Evolutionary conservation across 768 basidiomycete genomes (phyloP).

Genomic region (Rhizopogon roseolus): DNA sequence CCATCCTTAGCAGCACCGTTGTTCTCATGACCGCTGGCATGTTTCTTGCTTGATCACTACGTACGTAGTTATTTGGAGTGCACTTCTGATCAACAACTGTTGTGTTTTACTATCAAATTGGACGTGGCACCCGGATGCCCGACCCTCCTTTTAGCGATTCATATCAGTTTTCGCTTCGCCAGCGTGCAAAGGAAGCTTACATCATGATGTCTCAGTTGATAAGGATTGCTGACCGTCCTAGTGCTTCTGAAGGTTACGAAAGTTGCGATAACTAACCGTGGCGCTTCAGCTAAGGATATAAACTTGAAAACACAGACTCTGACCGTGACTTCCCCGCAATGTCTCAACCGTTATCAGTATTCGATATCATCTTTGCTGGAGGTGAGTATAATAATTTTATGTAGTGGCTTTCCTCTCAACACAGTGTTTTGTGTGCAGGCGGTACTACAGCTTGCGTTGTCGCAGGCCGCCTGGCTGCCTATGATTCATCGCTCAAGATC

Average conservation of each 20-base stretch:
- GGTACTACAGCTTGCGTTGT: conserved; percentile 24
- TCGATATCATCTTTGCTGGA: background rate
- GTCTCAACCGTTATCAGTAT: background rate
- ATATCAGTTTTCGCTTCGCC: too few species aligned
- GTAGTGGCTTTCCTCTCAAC: background rate
- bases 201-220: background rate
- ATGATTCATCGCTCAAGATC: conserved; percentile 22
- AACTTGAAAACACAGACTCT: background rate
- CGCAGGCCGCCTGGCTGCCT: conserved; percentile 20
- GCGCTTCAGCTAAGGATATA: background rate
- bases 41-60: background rate
- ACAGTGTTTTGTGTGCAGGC: conserved; percentile 3
- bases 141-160: background rate
- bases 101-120: background rate
- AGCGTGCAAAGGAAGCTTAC: background rate
- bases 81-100: background rate
- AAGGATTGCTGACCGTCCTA: background rate
- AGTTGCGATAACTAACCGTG: background rate
- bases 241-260: too few species aligned
- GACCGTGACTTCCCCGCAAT: background rate
- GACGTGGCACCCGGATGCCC: background rate
- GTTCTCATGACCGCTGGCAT: background rate
- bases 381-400: background rate
- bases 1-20: background rate
- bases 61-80: background rate